These are phyloP conservation scores for Potentilla sterilis DNA, from an alignment of 306 rosid species.

Conservation along the genomic window DNA sequence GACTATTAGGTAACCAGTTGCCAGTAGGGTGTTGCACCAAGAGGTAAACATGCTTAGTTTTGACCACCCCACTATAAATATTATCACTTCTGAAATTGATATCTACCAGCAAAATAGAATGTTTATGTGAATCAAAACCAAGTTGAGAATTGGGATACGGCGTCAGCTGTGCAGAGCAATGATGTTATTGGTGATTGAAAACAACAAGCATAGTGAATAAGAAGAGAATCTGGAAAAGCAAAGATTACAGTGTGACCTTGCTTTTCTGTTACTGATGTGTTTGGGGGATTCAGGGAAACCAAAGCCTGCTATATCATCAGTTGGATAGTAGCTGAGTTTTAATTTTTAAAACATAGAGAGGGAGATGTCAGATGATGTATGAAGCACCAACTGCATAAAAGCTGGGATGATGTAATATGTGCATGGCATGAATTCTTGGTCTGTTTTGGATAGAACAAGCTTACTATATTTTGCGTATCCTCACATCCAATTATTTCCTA, in stretches of 20 bases:
- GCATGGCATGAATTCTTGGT: not conserved
- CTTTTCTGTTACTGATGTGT: not conserved
- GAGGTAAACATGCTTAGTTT: not conserved
- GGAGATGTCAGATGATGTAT: constrained; percentile 1
- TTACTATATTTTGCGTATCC: not conserved
- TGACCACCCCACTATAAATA: not conserved
- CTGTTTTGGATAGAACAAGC: not conserved
- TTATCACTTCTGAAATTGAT: not conserved
- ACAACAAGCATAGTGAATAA: not conserved
- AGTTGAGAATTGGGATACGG: not conserved
- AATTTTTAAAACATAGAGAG: not conserved
- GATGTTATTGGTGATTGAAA: constrained; percentile 1
- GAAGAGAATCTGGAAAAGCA: constrained; percentile 11
- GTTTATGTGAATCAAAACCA: not conserved
- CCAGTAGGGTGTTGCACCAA: not conserved
- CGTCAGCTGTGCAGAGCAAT: constrained; percentile 5
- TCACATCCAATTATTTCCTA: not conserved
- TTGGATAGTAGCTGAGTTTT: not conserved
- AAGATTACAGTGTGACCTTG: not conserved
- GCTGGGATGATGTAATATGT: constrained; percentile 1
- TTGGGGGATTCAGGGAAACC: constrained; percentile 7
- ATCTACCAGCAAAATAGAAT: not conserved
- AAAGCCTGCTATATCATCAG: not conserved
- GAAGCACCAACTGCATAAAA: not conserved
- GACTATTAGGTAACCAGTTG: not conserved